Percentiles rank a stretch among this genome's conserved stretches.
Conservation (phyloP, 2,329 filamentous ascomycete genomes). For the Aspergillus hortae region DNA sequence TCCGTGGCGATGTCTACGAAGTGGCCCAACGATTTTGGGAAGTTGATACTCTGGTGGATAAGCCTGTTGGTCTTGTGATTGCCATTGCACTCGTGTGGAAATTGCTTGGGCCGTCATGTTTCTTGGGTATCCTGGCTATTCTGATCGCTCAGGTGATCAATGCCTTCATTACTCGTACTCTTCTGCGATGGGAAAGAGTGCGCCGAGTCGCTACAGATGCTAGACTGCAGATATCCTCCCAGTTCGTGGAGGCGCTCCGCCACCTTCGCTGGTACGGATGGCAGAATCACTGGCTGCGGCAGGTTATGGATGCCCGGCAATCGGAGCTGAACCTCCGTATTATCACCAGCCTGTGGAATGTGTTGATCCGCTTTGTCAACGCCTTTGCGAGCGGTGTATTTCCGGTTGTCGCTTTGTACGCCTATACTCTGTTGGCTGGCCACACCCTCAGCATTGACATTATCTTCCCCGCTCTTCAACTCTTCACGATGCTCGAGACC, state of each 20-base stretch:
- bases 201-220: slow-evolving; percentile 72
- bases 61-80: slow-evolving; percentile 71
- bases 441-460: slow-evolving; percentile 71
- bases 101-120: slow-evolving; percentile 75
- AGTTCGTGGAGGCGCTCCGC: slow-evolving; percentile 82
- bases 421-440: slow-evolving; percentile 70
- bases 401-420: slow-evolving; percentile 75
- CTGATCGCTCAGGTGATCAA: slow-evolving; percentile 68
- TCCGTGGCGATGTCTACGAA: slow-evolving; percentile 55
- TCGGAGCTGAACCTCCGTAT: slow-evolving; percentile 65
- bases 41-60: slow-evolving; percentile 69
- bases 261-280: slow-evolving; percentile 80
- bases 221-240: slow-evolving; percentile 74
- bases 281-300: slow-evolving; percentile 70
- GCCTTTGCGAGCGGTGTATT: slow-evolving; percentile 69
- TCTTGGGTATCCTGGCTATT: slow-evolving; percentile 69
- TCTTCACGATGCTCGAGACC: slow-evolving; percentile 72
- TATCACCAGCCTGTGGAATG: slow-evolving; percentile 59
- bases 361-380: slow-evolving; percentile 66
- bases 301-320: slow-evolving; percentile 65
- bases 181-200: slow-evolving; percentile 66
- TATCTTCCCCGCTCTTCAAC: slow-evolving; percentile 79
- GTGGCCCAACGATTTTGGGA: slow-evolving; percentile 70
- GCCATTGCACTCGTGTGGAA: slow-evolving; percentile 71
- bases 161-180: slow-evolving; percentile 59